Evolutionary conservation across 2,329 filamentous ascomycete species (phyloP).

Genomic region (Dendrostoma leiphaemia): DNA sequence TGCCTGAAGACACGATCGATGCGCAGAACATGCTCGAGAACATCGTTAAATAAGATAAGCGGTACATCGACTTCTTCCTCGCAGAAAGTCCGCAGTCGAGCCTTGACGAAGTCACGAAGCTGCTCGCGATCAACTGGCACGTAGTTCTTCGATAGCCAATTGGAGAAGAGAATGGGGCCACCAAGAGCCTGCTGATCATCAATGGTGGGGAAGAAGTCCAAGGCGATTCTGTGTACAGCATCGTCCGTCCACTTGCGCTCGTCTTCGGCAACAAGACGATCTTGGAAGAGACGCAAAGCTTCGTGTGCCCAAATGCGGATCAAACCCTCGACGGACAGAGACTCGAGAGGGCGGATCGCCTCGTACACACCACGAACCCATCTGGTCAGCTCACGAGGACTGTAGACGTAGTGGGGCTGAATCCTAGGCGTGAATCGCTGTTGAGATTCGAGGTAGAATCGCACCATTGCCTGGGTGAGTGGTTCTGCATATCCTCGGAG

Average conservation of each 20-base stretch:
- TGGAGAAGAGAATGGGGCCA: slow-evolving; percentile 95
- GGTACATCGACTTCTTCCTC: slow-evolving; percentile 99
- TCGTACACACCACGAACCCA: slow-evolving; percentile 99
- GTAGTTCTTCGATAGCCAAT: slow-evolving; percentile 99
- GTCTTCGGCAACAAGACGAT: slow-evolving; percentile 91
- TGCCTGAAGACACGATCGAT: slow-evolving; percentile 99
- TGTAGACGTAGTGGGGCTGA: slow-evolving; percentile 98
- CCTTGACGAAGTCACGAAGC: slow-evolving; percentile 95
- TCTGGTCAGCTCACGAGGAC: slow-evolving; percentile 93
- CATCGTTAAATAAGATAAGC: slow-evolving; percentile 98
- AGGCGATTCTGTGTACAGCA: slow-evolving; percentile 78
- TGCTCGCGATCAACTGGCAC: slow-evolving; percentile 94
- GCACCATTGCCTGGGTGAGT: slow-evolving; percentile 96
- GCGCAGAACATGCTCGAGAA: slow-evolving; percentile 93
- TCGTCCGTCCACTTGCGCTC: slow-evolving; percentile 95
- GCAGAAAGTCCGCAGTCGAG: slow-evolving; percentile 94
- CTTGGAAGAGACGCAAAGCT: slow-evolving; percentile 92
- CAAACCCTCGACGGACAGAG: slow-evolving; percentile 82
- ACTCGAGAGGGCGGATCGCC: slow-evolving; percentile 89
- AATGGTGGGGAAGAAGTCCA: slow-evolving; percentile 93
- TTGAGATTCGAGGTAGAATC: slow-evolving; percentile 93
- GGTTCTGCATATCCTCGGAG: slow-evolving; percentile 93
- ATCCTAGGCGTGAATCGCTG: slow-evolving; percentile 93
- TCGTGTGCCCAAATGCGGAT: slow-evolving; percentile 98
- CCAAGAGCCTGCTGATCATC: slow-evolving; percentile 86